These are phyloP conservation scores for Stagonosporopsis vannaccii DNA, from an alignment of 2,329 filamentous ascomycete species.

Conservation along the genomic window DNA sequence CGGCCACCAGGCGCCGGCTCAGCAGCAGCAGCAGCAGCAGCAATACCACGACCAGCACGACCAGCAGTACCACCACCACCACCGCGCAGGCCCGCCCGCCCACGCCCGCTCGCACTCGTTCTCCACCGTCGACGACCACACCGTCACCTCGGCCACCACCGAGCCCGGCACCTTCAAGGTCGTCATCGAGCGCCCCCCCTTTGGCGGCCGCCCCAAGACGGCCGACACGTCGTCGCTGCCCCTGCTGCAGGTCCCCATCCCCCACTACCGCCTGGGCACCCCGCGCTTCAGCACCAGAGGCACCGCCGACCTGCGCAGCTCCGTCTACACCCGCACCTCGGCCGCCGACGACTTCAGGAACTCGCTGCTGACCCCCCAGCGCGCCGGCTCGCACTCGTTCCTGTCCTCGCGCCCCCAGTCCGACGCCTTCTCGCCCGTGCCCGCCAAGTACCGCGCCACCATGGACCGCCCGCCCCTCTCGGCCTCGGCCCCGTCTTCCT, in stretches of 20 bases:
- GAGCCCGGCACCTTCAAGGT: conserved; percentile 78
- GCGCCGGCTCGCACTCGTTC: conserved; percentile 44
- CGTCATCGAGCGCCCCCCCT: conserved; percentile 74
- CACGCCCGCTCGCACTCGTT: conserved; percentile 72
- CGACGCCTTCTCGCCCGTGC: conserved; percentile 47
- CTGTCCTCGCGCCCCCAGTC: conserved; percentile 47
- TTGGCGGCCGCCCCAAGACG: conserved; percentile 66
- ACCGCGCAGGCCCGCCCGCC: conserved; percentile 30
- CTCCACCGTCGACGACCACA: conserved; percentile 74
- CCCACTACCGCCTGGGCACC: conserved; percentile 82
- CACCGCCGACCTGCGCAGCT: conserved; percentile 78
- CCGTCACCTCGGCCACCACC: conserved; percentile 55
- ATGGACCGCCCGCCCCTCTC: conserved; percentile 47
- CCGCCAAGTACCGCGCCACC: conserved; percentile 43
- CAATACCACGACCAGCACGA: no score
- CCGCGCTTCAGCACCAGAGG: conserved; percentile 80
- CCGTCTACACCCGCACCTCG: conserved; percentile 74
- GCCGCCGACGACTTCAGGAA: conserved; percentile 73
- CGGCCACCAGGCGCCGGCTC: conserved; percentile 5
- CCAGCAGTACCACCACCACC: no score
- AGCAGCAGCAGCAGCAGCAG: not conserved
- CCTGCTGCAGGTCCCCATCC: conserved; percentile 77
- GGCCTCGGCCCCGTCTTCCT: conserved; percentile 44
- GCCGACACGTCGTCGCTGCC: conserved; percentile 63
- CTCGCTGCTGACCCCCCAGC: conserved; percentile 60